phyloP scores from a whole-genome alignment of 1,284 basidiomycete genomes.

The Rhodotorula sp. region DNA sequence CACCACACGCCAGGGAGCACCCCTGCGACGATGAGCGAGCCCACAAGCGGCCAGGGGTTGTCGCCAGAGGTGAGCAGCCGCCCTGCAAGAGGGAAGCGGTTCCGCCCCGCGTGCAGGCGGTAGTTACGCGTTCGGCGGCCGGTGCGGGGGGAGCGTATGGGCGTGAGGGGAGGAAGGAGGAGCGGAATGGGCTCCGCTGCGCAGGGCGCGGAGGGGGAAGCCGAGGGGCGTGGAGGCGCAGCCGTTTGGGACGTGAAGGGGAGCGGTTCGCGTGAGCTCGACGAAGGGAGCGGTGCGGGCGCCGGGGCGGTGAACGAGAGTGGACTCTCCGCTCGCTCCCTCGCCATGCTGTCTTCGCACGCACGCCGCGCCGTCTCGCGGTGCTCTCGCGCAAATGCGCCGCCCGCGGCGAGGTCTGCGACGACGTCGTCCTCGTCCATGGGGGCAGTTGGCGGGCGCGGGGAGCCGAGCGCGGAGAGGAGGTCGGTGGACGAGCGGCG shows the following conservation, averaged over 20 bases:
- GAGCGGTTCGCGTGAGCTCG: not conserved
- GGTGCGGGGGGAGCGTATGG: not conserved
- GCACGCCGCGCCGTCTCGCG: not conserved
- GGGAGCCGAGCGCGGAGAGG: not conserved
- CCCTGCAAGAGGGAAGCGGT: slow-evolving; percentile 61
- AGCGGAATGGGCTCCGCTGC: not conserved
- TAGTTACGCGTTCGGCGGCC: slow-evolving; percentile 15
- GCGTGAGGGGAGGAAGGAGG: not conserved
- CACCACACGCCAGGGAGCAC: slow-evolving; percentile 54
- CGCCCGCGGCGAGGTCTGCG: not conserved
- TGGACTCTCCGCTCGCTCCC: not conserved
- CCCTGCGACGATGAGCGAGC: slow-evolving; percentile 59
- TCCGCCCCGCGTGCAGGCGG: slow-evolving; percentile 19
- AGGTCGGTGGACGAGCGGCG: not conserved
- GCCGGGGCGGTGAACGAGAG: not conserved
- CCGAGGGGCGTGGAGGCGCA: not conserved
- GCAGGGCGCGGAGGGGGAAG: not conserved
- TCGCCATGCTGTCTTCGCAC: not conserved
- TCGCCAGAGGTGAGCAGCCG: slow-evolving; percentile 79
- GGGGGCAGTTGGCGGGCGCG: not conserved
- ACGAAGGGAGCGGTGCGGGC: too few relatives aligned
- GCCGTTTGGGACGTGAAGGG: not conserved
- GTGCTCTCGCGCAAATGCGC: not conserved
- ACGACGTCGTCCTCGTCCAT: not conserved
- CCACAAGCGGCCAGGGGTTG: slow-evolving; percentile 72